Conservation (phyloP, 495 filamentous ascomycete genomes). For the Massariosphaeria phaeospora region DNA sequence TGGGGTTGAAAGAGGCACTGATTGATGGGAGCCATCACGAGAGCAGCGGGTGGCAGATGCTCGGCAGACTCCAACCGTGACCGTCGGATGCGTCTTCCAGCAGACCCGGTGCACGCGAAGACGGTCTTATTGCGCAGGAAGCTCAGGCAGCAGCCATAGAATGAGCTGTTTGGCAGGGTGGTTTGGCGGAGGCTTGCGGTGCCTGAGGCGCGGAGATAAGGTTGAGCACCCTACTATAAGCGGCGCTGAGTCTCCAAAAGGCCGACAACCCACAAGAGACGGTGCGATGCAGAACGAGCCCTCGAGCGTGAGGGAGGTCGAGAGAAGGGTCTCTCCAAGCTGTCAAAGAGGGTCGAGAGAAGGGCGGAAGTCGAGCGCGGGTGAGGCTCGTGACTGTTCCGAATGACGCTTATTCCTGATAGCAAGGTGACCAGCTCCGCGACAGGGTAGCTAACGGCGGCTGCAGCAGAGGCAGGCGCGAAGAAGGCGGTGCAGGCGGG, state of each 20-base stretch:
- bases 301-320: neutral
- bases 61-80: slow-evolving; percentile 13
- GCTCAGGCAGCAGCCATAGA: slow-evolving; percentile 34
- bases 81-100: slow-evolving; percentile 24
- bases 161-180: slow-evolving; percentile 21
- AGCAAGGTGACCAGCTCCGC: slow-evolving; percentile 23
- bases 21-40: slow-evolving; percentile 33
- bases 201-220: slow-evolving; percentile 31
- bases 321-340: slow-evolving; percentile 4
- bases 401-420: slow-evolving; percentile 33
- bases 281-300: neutral
- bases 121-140: slow-evolving; percentile 3
- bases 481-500: neutral
- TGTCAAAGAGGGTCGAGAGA: slow-evolving; percentile 26
- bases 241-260: too few species aligned
- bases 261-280: neutral
- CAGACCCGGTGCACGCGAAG: slow-evolving; percentile 28
- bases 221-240: slow-evolving; percentile 19
- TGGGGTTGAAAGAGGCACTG: slow-evolving; percentile 23
- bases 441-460: slow-evolving; percentile 1
- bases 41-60: slow-evolving; percentile 24
- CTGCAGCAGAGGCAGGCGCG: neutral
- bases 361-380: slow-evolving; percentile 17
- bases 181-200: slow-evolving; percentile 1
- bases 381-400: slow-evolving; percentile 29